These are phyloP conservation scores for Aphanomyces euteiches DNA, from an alignment of 352 stramenopile species.

Conservation along the genomic window DNA sequence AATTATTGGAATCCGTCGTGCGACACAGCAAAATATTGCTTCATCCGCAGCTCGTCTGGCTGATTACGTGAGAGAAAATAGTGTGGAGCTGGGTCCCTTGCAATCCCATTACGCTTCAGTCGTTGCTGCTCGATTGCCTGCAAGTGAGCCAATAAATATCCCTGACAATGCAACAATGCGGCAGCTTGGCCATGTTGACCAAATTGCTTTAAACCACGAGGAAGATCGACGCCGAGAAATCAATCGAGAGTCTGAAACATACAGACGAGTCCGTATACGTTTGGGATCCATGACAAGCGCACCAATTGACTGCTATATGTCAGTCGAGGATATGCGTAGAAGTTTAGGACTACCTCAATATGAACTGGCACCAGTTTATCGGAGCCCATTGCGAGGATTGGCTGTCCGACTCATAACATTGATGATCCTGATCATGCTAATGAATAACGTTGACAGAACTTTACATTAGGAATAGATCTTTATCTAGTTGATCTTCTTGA, in stretches of 20 bases:
- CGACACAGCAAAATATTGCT: neutral
- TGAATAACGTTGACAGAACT: neutral
- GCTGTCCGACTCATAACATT: neutral
- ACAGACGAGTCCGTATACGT: neutral
- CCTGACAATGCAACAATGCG: neutral
- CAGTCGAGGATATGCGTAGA: neutral
- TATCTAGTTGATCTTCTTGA: neutral
- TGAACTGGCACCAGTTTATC: neutral
- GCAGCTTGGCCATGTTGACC: neutral
- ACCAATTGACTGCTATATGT: neutral
- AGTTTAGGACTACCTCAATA: neutral
- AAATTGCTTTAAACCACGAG: neutral
- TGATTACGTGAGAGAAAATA: neutral
- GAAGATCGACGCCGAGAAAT: neutral
- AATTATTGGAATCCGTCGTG: neutral
- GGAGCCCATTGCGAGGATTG: neutral
- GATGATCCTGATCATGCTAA: neutral
- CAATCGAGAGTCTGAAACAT: neutral
- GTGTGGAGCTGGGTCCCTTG: neutral
- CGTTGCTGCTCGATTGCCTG: constrained; percentile 1
- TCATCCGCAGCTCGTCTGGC: neutral
- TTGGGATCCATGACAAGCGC: neutral
- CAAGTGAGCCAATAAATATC: neutral
- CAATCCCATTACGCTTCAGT: neutral
- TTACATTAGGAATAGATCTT: neutral